Base-by-base conservation (phyloP, 495 filamentous ascomycete species). In the Diplogelasinospora grovesii region DNA sequence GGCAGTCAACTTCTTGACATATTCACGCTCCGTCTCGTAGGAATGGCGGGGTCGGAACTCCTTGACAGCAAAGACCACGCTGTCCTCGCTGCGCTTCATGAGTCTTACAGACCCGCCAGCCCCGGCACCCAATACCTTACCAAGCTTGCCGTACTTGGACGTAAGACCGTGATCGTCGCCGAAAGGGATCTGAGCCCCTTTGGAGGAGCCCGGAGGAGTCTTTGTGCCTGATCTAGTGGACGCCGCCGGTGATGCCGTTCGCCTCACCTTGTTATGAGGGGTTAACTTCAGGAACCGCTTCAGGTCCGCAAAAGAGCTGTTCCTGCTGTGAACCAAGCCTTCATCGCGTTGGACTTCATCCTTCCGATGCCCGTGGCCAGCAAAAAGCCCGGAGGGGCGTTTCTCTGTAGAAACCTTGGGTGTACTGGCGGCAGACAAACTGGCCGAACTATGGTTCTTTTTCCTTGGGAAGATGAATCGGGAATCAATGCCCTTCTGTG, bases 1-100 rank as follows among this genome's bases (percentile, higher is more conserved):
- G 2, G 92, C 92, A n/a, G 93, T 99, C 39, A 99, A 82, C 54
- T 99, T 99, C 65, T 99, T 99, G 45, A 86, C 85, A 46, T 99
- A 99, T 46, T 97, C 93, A 46, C 83, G 84, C 64, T 92, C 79
- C 3, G 82, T 85, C 60, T 99, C 92, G 64, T 95, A 96, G 4
- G 83, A 79, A 66, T 99, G 90, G 23, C 89, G 79, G 36, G 90
- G 81, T 22, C 92, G 75, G 57, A 99, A 97, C 53, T 99, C 89
- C 60, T 99, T 99, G 21, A 96, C 93, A 2, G 92, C 92, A 65
- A 99, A 97, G 3, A 92, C 94, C 8, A 84, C 81, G 8, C 83
- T 82, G 49, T 97, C 93, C 41, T 82, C 88, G 43, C 78, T 85
- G 39, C 93, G 75, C 69, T 90, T 95, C 79, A 99, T 84, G 22